These are phyloP conservation scores for Patellifolia procumbens DNA, from an alignment of 179 eudicot species.

Conservation along the genomic window DNA sequence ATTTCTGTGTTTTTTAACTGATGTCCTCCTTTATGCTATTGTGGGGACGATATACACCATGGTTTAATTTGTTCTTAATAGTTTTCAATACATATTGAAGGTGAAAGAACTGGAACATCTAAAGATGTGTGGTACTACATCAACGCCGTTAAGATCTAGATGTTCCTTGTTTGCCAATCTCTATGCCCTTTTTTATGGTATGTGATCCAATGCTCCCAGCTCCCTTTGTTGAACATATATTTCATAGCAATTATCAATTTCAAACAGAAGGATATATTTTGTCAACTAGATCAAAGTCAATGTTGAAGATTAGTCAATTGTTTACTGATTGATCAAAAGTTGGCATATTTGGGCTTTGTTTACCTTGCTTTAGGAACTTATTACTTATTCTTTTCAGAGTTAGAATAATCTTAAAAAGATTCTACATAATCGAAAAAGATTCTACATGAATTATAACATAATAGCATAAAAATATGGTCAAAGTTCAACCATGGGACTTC, in stretches of 20 bases:
- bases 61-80: not conserved
- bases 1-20: not conserved
- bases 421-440: too few species aligned
- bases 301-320: not conserved
- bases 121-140: not conserved
- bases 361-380: too few species aligned
- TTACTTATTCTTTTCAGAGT: too few species aligned
- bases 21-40: not conserved
- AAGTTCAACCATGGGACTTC: too few species aligned
- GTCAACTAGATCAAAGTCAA: not conserved
- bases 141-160: not conserved
- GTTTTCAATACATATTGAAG: not conserved
- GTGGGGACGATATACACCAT: not conserved
- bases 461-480: too few species aligned
- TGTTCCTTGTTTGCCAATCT: not conserved
- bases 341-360: not conserved
- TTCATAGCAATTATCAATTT: not conserved
- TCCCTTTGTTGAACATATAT: not conserved
- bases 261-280: not conserved
- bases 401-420: too few species aligned
- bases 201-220: not conserved
- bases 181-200: not conserved
- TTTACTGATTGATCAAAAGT: slow-evolving; percentile 4
- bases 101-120: not conserved
- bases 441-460: too few species aligned